Conservation (phyloP, 225 moss, liverwort and hornwort species). For the Anthoceros angustus region DNA sequence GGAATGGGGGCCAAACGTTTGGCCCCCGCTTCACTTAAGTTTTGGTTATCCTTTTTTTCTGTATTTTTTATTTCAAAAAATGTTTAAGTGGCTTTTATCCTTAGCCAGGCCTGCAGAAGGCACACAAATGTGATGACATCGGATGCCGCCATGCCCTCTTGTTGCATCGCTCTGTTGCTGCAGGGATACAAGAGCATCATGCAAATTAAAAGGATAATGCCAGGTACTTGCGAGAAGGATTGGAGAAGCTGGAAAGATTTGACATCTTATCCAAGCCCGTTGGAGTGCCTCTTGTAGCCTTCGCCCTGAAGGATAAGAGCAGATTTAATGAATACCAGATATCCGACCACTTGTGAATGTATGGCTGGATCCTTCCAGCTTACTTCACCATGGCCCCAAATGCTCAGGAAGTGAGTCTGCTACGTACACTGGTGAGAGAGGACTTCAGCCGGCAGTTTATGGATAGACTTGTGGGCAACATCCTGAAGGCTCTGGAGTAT, state of each 20-base stretch:
- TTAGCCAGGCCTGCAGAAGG: too few species aligned
- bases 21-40: too few species aligned
- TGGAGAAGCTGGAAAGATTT: slow-evolving; percentile 34
- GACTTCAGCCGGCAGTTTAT: slow-evolving; percentile 62
- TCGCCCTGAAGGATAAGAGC: slow-evolving; percentile 29
- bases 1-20: too few species aligned
- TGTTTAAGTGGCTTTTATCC: too few species aligned
- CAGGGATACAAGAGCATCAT: slow-evolving; percentile 74
- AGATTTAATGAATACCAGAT: slow-evolving; percentile 50
- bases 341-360: slow-evolving; percentile 36
- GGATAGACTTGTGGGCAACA: slow-evolving; percentile 41
- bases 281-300: slow-evolving; percentile 68
- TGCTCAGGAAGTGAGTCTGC: slow-evolving; percentile 32
- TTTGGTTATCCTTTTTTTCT: too few species aligned
- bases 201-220: slow-evolving; percentile 42
- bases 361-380: slow-evolving; percentile 80
- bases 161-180: too few species aligned
- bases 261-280: slow-evolving; percentile 42
- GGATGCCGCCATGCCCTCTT: too few species aligned
- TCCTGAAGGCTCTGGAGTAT: slow-evolving; percentile 16
- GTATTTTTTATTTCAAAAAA: too few species aligned
- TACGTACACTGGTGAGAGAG: slow-evolving; percentile 71
- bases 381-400: slow-evolving; percentile 90
- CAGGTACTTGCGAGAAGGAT: slow-evolving; percentile 19
- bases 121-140: too few species aligned